These are phyloP conservation scores for Aureobasidium mangrovei DNA, from an alignment of 2,329 filamentous ascomycete species.

Conservation along the genomic window DNA sequence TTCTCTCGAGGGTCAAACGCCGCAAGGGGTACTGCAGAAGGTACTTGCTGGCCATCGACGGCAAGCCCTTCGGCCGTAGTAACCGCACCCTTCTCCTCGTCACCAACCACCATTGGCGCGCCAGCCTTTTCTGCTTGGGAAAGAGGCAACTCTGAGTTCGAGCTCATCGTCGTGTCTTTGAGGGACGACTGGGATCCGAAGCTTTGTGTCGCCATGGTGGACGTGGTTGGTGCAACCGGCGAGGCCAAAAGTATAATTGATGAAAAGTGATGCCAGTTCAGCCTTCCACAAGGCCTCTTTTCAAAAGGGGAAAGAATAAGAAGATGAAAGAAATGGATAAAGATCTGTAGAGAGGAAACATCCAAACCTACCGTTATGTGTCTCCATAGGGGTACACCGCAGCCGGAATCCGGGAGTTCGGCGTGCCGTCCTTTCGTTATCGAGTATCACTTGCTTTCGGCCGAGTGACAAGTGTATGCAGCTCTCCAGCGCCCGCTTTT, in stretches of 20 bases:
- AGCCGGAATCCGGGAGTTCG: background rate
- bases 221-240: background rate
- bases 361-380: too few species aligned
- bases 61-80: conserved; percentile 5
- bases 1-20: conserved; percentile 19
- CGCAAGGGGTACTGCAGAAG: conserved; percentile 14
- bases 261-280: too few species aligned
- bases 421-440: background rate
- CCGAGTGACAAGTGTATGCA: background rate
- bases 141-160: background rate
- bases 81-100: conserved; percentile 6
- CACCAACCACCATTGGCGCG: background rate
- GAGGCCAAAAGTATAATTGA: background rate
- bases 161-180: conserved; percentile 3
- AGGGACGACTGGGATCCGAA: background rate
- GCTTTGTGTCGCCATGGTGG: background rate
- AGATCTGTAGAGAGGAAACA: too few species aligned
- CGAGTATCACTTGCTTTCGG: background rate
- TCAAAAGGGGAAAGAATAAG: too few species aligned
- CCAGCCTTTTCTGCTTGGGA: background rate
- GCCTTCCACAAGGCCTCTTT: too few species aligned
- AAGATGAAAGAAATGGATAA: too few species aligned
- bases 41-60: conserved; percentile 1
- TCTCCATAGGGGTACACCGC: background rate
- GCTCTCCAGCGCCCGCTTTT: background rate